These are phyloP conservation scores for Hansenula lynferdii DNA, from an alignment of 1,139 yeast species.

Conservation along the genomic window DNA sequence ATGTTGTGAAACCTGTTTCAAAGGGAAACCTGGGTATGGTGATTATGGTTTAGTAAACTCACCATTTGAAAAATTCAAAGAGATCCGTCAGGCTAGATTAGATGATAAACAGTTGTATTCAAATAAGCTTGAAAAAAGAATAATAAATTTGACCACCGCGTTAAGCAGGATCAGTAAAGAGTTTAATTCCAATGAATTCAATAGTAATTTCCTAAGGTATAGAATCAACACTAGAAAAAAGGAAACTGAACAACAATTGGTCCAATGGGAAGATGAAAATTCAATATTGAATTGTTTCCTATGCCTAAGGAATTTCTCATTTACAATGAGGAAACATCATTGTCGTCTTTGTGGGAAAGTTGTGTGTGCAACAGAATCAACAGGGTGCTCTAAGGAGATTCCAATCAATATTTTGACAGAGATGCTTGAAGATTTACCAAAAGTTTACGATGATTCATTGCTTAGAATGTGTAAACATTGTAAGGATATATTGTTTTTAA, in stretches of 20 bases:
- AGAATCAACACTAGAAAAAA: constrained; percentile 22
- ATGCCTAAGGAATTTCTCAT: constrained; percentile 54
- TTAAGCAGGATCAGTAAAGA: constrained; percentile 21
- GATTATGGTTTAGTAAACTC: constrained; percentile 40
- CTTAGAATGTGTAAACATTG: constrained; percentile 67
- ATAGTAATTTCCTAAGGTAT: constrained; percentile 13
- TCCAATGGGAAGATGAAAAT: constrained; percentile 65
- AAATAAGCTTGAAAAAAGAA: constrained; percentile 59
- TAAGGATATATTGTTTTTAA: constrained; percentile 54
- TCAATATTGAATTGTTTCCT: constrained; percentile 51
- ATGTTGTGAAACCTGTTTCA: constrained; percentile 64
- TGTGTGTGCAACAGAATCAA: constrained; percentile 65
- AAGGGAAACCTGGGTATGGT: constrained; percentile 48
- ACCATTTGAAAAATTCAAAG: constrained; percentile 38
- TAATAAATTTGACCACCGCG: constrained; percentile 38
- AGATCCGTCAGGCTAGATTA: constrained; percentile 33
- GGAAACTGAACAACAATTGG: constrained; percentile 47
- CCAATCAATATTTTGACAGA: constrained; percentile 49
- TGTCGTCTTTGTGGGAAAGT: constrained; percentile 81
- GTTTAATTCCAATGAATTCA: constrained; percentile 11
- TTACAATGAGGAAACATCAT: constrained; percentile 74
- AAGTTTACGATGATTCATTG: constrained; percentile 21
- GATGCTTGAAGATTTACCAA: constrained; percentile 31
- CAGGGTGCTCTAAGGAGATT: constrained; percentile 69
- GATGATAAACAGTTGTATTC: constrained; percentile 42